Base-by-base conservation (phyloP, 2,329 filamentous ascomycete genomes). In the Didymella glomerata region DNA sequence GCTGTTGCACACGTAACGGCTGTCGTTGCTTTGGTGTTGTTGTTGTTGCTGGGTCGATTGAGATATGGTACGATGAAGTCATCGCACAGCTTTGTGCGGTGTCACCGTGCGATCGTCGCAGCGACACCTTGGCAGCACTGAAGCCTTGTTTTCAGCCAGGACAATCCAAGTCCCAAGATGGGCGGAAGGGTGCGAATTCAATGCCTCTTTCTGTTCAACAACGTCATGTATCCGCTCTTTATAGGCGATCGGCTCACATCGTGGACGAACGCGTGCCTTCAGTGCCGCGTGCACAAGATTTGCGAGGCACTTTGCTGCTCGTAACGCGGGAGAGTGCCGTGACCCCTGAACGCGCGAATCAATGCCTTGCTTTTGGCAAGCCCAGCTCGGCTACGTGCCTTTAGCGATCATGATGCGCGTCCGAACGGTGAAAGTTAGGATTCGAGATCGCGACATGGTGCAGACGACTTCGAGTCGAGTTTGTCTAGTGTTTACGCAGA, bases 151-250 rank as follows among this genome's bases (percentile, higher is more conserved):
- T 20, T 50, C 27, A 41, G 44, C 32, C 46, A 59, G 46, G 50
- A 48, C 36, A 50, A 52, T 47, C 51, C 55, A 52, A 38, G 40
- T 40, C 47, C 36, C 27, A 42, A 42, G 32, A 42, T 22, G 48
- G 20, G 22, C 32, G 20, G 25, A 36, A 36, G 27, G 48, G 38
- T 50, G 25, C 46, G 24, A 36, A 40, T 36, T 18, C 52, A 57
- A 56, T 60, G 30, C 55, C 45, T 27, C 27, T 49, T 44, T 41
- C 38, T 27, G 53, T 48, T 40, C 27, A 41, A 46, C 41, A 54
- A 66, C 62, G 64, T 65, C 60, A 65, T 63, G 56, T 54, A 44
- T 47, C 51, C 55, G 54, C 42, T 51, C 51, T 41, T 61, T 61
- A 10, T 28, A 52, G 52, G 30, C 41, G 65, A 65, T 64, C 58